Evolutionary conservation across 768 basidiomycete genomes (phyloP), one percentile per base, ranked within the genome.

Genomic region (Floccularia luteovirens): DNA sequence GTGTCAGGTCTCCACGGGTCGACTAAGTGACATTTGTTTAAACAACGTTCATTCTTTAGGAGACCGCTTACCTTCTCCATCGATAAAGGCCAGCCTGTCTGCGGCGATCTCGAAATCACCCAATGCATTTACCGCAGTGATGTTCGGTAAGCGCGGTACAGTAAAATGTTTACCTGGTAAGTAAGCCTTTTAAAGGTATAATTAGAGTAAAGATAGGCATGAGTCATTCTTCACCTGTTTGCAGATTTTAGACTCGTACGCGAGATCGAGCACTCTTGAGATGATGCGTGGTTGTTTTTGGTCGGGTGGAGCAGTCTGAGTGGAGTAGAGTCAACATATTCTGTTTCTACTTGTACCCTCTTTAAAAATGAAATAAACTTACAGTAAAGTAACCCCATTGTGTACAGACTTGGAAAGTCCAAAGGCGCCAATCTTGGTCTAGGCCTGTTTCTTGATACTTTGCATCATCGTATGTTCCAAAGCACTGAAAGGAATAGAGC

Each of bases 321-420:
- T 39, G 11, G 31, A 35, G 13, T 90, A 25, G 17, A 10, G 8
- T 8, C 36, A 24, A 19, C 11, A 3, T 13, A 21, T 13, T 37
- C 7, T 21, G 22, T 13, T n/a, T 10, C 22, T 13, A 3, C 12
- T 12, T 37, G 23, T 17, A 10, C 25, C 4, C n/a, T 16, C 11
- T 10, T 8, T 30, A 2, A 36, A 1, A 12, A 23, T 31, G 41
- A 20, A 40, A 30, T 35, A 23, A 17, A 54, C 75, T 24, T 49
- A 86, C 89, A 22, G 71, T 79, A 57, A 94, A 92, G 59, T 90
- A 99, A 2, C 92, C 94, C 94, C 94, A 97, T 52, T 94, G 77
- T 0, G 89, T 91, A 66, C 90, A 92, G 38, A 90, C 87, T 62
- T 90, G 92, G 72, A 90, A 94, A 4, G 68, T 48, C 93, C 93